Conservation (phyloP, 495 filamentous ascomycete genomes). For the Aspergillus conjunctus region DNA sequence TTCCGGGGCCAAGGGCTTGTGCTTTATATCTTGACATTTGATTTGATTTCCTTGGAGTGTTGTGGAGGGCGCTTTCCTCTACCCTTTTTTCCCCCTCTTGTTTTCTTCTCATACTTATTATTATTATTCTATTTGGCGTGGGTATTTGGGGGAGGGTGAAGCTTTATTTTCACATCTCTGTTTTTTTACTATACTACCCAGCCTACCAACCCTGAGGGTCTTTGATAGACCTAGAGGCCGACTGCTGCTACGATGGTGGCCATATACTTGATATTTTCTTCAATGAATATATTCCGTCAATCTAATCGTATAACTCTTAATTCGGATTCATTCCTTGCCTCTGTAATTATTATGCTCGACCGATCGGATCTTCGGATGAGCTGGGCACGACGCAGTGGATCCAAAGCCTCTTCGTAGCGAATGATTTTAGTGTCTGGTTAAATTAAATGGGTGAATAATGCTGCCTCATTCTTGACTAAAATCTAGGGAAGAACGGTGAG, state of each 20-base stretch:
- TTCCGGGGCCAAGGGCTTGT: conserved; percentile 19
- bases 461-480: too few relatives aligned
- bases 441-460: too few relatives aligned
- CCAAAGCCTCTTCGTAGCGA: too few relatives aligned
- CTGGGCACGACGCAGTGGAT: neutral
- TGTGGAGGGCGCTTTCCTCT: conserved; percentile 3
- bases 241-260: neutral
- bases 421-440: neutral
- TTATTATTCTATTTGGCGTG: conserved; percentile 11
- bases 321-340: neutral
- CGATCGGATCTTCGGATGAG: conserved; percentile 13
- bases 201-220: neutral
- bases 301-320: neutral
- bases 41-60: conserved; percentile 11
- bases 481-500: too few relatives aligned
- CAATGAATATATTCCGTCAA: neutral
- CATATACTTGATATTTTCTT: neutral
- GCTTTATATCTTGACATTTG: conserved; percentile 10
- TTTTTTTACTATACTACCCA: neutral
- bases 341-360: neutral
- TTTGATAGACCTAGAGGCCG: neutral
- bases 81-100: neutral
- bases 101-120: conserved; percentile 7
- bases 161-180: conserved; percentile 7
- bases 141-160: neutral